These are phyloP conservation scores for Blastobotrys capitulatus DNA, from an alignment of 1,139 yeast species.

Conservation along the genomic window DNA sequence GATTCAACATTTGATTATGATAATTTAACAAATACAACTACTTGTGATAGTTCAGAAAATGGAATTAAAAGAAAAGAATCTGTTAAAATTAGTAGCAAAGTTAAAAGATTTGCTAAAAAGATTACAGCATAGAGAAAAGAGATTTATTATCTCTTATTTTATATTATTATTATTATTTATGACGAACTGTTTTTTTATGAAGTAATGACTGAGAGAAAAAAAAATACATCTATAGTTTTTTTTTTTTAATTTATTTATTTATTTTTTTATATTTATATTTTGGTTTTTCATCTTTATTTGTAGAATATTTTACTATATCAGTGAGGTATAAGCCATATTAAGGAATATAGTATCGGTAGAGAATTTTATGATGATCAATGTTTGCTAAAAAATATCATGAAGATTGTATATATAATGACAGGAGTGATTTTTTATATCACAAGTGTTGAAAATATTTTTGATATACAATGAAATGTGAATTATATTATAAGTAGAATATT, in stretches of 20 bases:
- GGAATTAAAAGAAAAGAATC: neutral
- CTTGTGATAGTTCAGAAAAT: neutral
- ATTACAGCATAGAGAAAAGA: conserved; percentile 6
- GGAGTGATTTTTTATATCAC: too few relatives aligned
- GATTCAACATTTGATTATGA: conserved; percentile 7
- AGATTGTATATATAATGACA: too few relatives aligned
- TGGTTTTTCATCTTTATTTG: too few relatives aligned
- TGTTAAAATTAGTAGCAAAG: conserved; percentile 1
- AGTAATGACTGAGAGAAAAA: conserved; percentile 6
- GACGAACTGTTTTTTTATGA: neutral
- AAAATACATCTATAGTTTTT: too few relatives aligned
- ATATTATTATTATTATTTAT: neutral
- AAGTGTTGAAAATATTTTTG: too few relatives aligned
- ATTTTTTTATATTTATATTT: neutral
- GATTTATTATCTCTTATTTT: neutral
- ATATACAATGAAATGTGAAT: too few relatives aligned
- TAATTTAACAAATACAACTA: neutral
- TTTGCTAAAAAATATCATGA: too few relatives aligned
- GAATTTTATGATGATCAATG: too few relatives aligned
- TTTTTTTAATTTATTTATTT: neutral
- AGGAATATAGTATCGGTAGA: too few relatives aligned
- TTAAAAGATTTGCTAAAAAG: conserved; percentile 6
- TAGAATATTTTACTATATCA: too few relatives aligned
- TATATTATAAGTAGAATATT: too few relatives aligned
- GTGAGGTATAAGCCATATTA: too few relatives aligned